phyloP scores from a whole-genome alignment of 495 filamentous ascomycete species.

The Daldinia caldariorum region DNA sequence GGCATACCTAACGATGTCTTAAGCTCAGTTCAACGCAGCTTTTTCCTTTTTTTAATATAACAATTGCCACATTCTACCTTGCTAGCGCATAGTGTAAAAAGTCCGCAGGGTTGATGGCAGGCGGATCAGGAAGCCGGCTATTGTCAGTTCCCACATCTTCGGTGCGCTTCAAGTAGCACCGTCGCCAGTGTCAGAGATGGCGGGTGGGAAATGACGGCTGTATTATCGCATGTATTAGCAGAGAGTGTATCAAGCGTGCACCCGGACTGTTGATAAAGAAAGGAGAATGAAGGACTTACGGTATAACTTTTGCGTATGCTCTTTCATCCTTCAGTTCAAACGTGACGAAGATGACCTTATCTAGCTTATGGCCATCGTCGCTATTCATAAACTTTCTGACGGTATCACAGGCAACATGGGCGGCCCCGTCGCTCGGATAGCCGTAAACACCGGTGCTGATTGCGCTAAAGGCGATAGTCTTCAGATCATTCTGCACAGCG shows the following conservation, averaged over 20 bases:
- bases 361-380: slow-evolving; percentile 65
- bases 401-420: slow-evolving; percentile 70
- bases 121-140: slow-evolving; percentile 50
- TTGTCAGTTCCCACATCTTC: slow-evolving; percentile 46
- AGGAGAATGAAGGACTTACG: slow-evolving; percentile 64
- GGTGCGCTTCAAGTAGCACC: slow-evolving; percentile 37
- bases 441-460: slow-evolving; percentile 92
- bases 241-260: background rate
- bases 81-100: slow-evolving; percentile 45
- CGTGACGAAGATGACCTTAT: slow-evolving; percentile 81
- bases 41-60: too few species aligned
- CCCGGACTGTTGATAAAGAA: background rate
- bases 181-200: slow-evolving; percentile 29
- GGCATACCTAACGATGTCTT: too few species aligned
- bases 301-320: slow-evolving; percentile 71
- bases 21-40: too few species aligned
- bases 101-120: slow-evolving; percentile 48
- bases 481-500: slow-evolving; percentile 70
- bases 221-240: slow-evolving; percentile 16
- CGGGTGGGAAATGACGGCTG: slow-evolving; percentile 53
- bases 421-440: slow-evolving; percentile 80
- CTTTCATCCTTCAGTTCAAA: slow-evolving; percentile 80
- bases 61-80: slow-evolving; percentile 41
- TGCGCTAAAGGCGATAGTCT: slow-evolving; percentile 81
- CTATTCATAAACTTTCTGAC: slow-evolving; percentile 76